Evolutionary conservation across 1,284 basidiomycete species (phyloP).

Genomic region (Ganoderma sp.): DNA sequence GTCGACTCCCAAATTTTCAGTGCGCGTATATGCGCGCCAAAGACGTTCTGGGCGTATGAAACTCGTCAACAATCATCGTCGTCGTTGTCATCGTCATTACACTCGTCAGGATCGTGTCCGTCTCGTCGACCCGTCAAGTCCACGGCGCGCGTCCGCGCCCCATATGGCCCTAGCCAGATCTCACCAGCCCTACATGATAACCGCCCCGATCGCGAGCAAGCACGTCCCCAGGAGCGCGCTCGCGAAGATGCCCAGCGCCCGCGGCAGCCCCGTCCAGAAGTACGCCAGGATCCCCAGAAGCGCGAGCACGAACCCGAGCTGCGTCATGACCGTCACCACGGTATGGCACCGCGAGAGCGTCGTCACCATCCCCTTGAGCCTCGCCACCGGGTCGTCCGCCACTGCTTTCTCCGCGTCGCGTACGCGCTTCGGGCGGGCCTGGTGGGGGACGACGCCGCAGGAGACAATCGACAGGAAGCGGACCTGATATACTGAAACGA

Average conservation of each 20-base stretch:
- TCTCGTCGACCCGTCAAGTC: not conserved
- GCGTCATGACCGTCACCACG: constrained; percentile 39
- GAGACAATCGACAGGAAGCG: constrained; percentile 14
- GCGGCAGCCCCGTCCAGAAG: constrained; percentile 43
- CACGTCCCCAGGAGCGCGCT: constrained; percentile 40
- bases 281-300: constrained; percentile 43
- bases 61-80: not conserved
- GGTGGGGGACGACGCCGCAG: not conserved
- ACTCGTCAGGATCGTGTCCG: constrained; percentile 4
- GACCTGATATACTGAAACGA: constrained; percentile 27
- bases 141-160: not conserved
- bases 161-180: not conserved
- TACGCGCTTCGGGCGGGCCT: not conserved
- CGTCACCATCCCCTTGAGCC: constrained; percentile 36
- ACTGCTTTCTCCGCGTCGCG: constrained; percentile 5
- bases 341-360: constrained; percentile 43
- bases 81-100: not conserved
- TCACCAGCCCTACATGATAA: not conserved
- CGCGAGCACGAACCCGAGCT: constrained; percentile 44
- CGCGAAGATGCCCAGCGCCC: constrained; percentile 41
- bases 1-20: not conserved
- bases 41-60: not conserved
- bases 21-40: not conserved
- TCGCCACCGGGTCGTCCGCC: constrained; percentile 14
- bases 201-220: constrained; percentile 17